Evolutionary conservation across 2,329 filamentous ascomycete species (phyloP), one percentile per base, ranked within the genome.

Genomic region (Coleophoma eucalyptorum): DNA sequence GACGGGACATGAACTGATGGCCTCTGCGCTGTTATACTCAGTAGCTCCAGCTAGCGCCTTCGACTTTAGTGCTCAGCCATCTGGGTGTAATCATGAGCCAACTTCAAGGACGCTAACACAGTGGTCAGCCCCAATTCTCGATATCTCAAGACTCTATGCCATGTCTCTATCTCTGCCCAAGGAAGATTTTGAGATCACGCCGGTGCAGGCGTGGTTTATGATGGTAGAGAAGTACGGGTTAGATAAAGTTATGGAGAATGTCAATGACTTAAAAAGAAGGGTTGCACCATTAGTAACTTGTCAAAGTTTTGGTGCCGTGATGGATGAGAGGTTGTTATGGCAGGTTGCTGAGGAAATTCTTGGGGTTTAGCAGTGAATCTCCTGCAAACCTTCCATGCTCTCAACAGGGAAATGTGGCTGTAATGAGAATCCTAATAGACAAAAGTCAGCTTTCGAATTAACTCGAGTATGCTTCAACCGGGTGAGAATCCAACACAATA

Each of bases 171-270:
- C 38, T 6, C 50, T 64, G 2, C 55, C 58, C 0, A 61, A 56
- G 44, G 47, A 41, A 1, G 57, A 64, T 33, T 60, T 53, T 46
- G 62, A 64, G 37, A 59, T 64, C 4, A 64, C 62, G 26, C 62
- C 62, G 16, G 62, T 64, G n/a, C 62, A 64, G 46, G 62, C 59
- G 6, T 64, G 62, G 62, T 64, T 64, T 21, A 19, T 56, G 35
- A 41, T 64, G 2, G 50, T 51, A 6, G 50, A 54, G 8, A 46
- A 50, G 15, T 59, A 58, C 48, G 52, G 50, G 4, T 43, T 52
- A 5, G 47, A 50, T n/a, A 26, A 5, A 1, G 44, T 60, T 6
- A 5, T 55, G 11, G 33, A 45, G 20, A 43, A 48, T 19, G 21
- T 63, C 12, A 56, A 58, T 19, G 16, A 15, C 4, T 43, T 64